Evolutionary conservation across 2,329 filamentous ascomycete genomes (phyloP), one percentile per base, ranked within the genome.

Genomic region (Tympanopsis confertula): DNA sequence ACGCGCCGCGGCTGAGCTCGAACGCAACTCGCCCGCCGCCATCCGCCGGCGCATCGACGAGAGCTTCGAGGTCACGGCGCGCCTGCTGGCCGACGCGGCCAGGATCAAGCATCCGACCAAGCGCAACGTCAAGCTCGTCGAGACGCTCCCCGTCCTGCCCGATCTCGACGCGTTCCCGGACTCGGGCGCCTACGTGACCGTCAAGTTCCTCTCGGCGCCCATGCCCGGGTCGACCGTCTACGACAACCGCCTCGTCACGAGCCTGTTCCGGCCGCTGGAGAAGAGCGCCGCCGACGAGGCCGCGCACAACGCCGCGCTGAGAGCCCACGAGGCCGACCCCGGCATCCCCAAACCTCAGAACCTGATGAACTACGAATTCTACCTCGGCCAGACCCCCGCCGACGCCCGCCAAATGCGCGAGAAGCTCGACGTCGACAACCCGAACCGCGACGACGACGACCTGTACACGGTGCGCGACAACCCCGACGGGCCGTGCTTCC

Each of bases 101-200:
- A 62, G 65, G 29, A 60, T 78, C 43, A 69, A 64, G 47, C 75
- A 79, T 49, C 77, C 72, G 4, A 66, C 65, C 35, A 78, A 76
- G 57, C 45, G 48, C 18, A 52, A 72, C 44, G 55, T 80, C 42
- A 70, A 69, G 48, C 59, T 79, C 3, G 65, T 78, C 13, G 71
- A 78, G 32, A 69, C 71, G 14, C 71, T 68, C 42, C 75, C 77
- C 19, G 56, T 83, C 28, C 56, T 82, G 14, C 78, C 78, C 4
- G 78, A 83, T 48, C 65, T 78, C 30, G 72, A 79, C 42, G 71
- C 75, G n/a, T 80, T 81, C 60, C 76, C 78, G 35, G 78, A 83
- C 54, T 74, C 72, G 3, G 78, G 78, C 39, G 76, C 77, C 42
- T 83, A 82, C 50, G 72, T 81, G 44, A 75, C 77, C 13, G 66